Evolutionary conservation across 306 rosid species (phyloP), one percentile per base, ranked within the genome.

Genomic region (Styphnolobium japonicum): DNA sequence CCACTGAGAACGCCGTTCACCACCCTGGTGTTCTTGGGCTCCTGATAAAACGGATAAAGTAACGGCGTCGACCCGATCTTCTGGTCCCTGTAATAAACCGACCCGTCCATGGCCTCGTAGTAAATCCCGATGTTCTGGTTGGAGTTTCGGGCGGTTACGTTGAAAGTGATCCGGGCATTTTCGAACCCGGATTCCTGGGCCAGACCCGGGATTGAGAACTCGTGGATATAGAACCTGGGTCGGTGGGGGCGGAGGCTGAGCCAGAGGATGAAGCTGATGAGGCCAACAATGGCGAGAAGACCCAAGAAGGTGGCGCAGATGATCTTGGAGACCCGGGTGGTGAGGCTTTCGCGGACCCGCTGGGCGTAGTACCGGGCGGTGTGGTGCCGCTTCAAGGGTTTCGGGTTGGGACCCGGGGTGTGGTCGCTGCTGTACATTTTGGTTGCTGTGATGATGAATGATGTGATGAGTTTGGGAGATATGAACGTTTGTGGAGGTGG

Each of bases 231-330:
- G 61, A 95, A 78, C 8, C 98, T 85, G 34, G 98, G 98, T 10
- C 98, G 88, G 73, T 95, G 98, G 0, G 98, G 98, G 0, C 97
- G 90, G 2, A 95, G 81, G 77, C 98, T 92, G 57, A 95, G 90
- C 95, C 95, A 95, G 16, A 90, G 80, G 51, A 95, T 91, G 76
- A 94, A 95, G 4, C 76, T 21, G 8, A 90, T 51, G 18, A 92
- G n/a, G 37, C 94, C 98, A 12, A 86, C 36, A 1, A 91, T 70
- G 3, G 87, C 51, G 0, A 94, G 90, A 4, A 94, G 80, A 71
- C 85, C 45, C 60, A 94, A 76, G 82, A 94, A 87, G 29, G 87
- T 80, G 57, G 91, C 62, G 85, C 98, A 94, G 14, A 94, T 15
- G 37, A 91, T 25, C 80, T 91, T 92, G 62, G 90, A 89, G 40